Conservation (phyloP, 768 basidiomycete genomes). For the Exsudoporus frostii region DNA sequence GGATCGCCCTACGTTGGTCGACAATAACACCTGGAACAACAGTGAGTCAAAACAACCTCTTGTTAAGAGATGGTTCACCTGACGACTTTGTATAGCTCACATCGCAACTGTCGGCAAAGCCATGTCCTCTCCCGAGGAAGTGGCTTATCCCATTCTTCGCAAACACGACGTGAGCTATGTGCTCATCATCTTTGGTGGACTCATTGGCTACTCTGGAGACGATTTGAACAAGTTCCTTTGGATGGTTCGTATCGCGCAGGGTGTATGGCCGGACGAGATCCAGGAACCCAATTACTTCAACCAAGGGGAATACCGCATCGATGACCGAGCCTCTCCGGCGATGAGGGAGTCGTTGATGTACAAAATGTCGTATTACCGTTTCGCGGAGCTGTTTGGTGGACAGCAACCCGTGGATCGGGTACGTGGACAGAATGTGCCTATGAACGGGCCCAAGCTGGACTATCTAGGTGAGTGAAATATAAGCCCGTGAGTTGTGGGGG, state of each 20-base stretch:
- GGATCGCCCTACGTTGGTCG: constrained; percentile 91
- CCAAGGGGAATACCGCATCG: constrained; percentile 90
- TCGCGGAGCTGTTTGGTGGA: constrained; percentile 82
- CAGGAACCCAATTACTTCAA: constrained; percentile 96
- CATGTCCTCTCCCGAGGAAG: constrained; percentile 92
- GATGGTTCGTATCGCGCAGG: constrained; percentile 96
- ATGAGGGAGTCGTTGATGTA: constrained; percentile 99
- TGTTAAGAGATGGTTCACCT: constrained; percentile 4
- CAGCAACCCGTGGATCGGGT: constrained; percentile 79
- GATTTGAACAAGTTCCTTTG: constrained; percentile 99
- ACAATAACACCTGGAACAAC: constrained; percentile 99
- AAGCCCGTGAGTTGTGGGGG: background rate
- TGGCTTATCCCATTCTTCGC: constrained; percentile 93
- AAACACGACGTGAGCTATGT: constrained; percentile 99
- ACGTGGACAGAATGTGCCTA: constrained; percentile 79
- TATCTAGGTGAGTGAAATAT: constrained; percentile 63
- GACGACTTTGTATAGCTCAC: constrained; percentile 55
- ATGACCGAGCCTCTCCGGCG: constrained; percentile 74
- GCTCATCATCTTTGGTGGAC: constrained; percentile 94
- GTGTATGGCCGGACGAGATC: constrained; percentile 98
- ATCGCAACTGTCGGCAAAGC: constrained; percentile 99
- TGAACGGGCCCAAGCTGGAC: constrained; percentile 76
- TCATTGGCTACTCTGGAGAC: constrained; percentile 96
- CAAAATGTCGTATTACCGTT: constrained; percentile 98
- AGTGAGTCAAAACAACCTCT: constrained; percentile 51